A percentile compares a stretch with the other conserved stretches of the same genome.
Evolutionary conservation across 495 filamentous ascomycete genomes (phyloP).

Genomic region (Astrothelium macrocarpum): DNA sequence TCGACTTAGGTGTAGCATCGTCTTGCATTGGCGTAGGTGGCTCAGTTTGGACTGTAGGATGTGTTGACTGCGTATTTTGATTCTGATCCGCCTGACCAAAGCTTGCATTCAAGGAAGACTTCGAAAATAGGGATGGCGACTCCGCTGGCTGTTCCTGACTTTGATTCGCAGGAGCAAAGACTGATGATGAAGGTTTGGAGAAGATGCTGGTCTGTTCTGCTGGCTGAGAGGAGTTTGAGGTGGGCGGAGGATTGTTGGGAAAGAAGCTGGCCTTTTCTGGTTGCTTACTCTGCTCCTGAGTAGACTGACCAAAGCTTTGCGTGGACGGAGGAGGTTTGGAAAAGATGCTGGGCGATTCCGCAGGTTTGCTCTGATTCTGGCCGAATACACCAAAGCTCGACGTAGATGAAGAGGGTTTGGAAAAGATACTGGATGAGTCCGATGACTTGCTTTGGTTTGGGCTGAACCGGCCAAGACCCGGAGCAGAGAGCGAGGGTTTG

Average conservation of each 20-base stretch:
- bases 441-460: neutral
- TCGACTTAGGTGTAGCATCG: neutral
- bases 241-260: too few relatives aligned
- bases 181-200: neutral
- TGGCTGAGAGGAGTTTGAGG: too few relatives aligned
- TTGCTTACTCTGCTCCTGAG: neutral
- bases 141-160: neutral
- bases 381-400: neutral
- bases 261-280: neutral
- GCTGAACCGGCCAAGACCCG: neutral
- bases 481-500: neutral
- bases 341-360: neutral
- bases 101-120: neutral
- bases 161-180: neutral
- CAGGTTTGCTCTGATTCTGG: neutral
- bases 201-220: neutral
- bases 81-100: neutral
- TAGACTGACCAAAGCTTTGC: conserved; percentile 3
- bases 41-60: neutral
- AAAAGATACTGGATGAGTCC: neutral
- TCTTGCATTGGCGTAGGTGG: neutral
- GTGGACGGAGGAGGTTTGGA: neutral
- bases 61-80: neutral
- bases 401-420: neutral
- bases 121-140: neutral